A percentile compares a stretch with the other conserved stretches of the same genome.
These are phyloP conservation scores for Penicillium sp. DNA, from an alignment of 2,329 filamentous ascomycete genomes.

Conservation along the genomic window DNA sequence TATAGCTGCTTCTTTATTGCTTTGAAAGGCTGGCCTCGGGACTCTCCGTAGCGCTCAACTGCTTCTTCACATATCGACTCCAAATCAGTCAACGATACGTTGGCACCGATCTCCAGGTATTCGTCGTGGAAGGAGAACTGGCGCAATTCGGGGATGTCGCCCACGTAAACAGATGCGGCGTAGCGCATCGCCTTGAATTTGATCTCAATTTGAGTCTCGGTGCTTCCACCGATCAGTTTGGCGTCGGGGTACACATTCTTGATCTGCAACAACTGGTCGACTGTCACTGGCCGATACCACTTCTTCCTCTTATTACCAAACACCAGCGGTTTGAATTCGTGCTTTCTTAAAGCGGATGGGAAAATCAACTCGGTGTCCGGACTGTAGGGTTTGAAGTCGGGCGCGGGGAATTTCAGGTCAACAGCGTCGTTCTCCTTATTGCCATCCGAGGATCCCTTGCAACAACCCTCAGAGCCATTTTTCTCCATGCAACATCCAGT, in stretches of 20 bases:
- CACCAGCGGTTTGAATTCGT: conserved; percentile 74
- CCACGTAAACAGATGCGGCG: conserved; percentile 83
- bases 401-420: conserved; percentile 68
- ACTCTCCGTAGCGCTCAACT: conserved; percentile 69
- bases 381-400: conserved; percentile 90
- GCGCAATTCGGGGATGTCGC: conserved; percentile 84
- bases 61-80: conserved; percentile 80
- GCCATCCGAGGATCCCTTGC: conserved; percentile 57
- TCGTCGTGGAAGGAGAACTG: conserved; percentile 77
- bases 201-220: conserved; percentile 96
- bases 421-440: conserved; percentile 35
- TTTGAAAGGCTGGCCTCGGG: conserved; percentile 74
- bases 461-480: conserved; percentile 63
- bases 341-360: conserved; percentile 77
- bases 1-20: conserved; percentile 90
- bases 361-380: conserved; percentile 95
- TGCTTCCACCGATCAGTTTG: conserved; percentile 93
- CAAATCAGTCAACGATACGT: conserved; percentile 86
- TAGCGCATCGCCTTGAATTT: conserved; percentile 97
- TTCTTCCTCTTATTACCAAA: conserved; percentile 93
- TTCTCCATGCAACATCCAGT: conserved; percentile 70
- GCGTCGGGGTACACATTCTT: conserved; percentile 80
- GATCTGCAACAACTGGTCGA: conserved; percentile 86
- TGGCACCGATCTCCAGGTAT: conserved; percentile 86
- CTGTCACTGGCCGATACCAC: conserved; percentile 86